phyloP scores from a whole-genome alignment of 768 basidiomycete species.

The Astraeus odoratus region DNA sequence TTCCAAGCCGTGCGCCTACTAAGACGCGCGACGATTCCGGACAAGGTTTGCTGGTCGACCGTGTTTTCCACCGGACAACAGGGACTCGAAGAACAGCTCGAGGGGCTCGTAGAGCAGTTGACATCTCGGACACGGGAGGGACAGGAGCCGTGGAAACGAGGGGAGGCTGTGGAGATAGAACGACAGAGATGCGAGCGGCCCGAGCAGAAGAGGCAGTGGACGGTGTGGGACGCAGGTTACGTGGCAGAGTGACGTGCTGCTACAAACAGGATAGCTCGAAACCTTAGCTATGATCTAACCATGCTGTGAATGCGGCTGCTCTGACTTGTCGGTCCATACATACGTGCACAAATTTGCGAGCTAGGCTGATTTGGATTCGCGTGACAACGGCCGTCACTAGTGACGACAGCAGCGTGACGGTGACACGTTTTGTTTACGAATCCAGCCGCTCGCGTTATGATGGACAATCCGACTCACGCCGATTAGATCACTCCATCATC shows the following conservation, averaged over 20 bases:
- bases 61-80: conserved; percentile 9
- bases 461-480: conserved; percentile 7
- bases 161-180: conserved; percentile 2
- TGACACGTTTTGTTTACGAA: too few relatives aligned
- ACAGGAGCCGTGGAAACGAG: conserved; percentile 4
- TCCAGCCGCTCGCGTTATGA: too few relatives aligned
- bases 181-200: background rate
- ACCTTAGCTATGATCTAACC: too few relatives aligned
- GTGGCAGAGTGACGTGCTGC: too few relatives aligned
- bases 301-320: background rate
- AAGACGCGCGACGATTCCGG: background rate
- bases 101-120: conserved; percentile 1
- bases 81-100: conserved; percentile 8
- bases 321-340: background rate
- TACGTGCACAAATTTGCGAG: background rate
- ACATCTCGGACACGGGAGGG: conserved; percentile 1
- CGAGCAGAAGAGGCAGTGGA: conserved; percentile 3
- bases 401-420: background rate
- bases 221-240: conserved; percentile 14
- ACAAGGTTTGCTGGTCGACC: background rate
- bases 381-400: too few relatives aligned
- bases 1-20: conserved; percentile 9
- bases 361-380: background rate
- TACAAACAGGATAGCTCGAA: too few relatives aligned
- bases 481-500: conserved; percentile 19